Conservation (phyloP, 1,284 basidiomycete genomes). For the Puccinia hordei region DNA sequence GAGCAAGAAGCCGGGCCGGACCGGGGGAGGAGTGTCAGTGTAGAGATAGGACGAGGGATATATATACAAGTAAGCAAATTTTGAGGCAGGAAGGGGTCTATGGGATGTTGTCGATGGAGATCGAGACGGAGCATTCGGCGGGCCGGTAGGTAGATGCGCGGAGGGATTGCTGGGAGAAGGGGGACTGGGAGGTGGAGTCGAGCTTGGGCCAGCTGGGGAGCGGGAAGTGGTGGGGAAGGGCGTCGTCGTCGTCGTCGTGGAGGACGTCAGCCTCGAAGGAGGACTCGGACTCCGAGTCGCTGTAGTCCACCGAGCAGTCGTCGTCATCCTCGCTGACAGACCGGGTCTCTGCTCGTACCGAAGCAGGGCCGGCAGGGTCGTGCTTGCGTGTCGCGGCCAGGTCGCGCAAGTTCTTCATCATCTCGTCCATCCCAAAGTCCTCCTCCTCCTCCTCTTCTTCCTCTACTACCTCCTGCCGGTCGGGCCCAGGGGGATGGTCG, state of each 20-base stretch:
- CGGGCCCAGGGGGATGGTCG: too few species aligned
- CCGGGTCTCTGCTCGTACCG: not conserved
- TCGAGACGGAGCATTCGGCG: constrained; percentile 24
- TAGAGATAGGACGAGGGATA: not conserved
- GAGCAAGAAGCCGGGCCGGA: constrained; percentile 7
- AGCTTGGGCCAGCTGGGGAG: constrained; percentile 38
- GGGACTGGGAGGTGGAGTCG: constrained; percentile 36
- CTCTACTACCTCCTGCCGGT: too few species aligned
- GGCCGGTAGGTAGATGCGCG: not conserved
- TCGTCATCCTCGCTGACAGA: not conserved
- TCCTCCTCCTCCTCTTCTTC: not conserved
- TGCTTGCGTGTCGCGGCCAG: not conserved
- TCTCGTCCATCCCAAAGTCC: not conserved
- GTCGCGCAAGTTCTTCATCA: not conserved
- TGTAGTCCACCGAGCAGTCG: not conserved
- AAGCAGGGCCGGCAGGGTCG: not conserved
- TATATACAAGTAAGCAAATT: not conserved
- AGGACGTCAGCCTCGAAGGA: constrained; percentile 19
- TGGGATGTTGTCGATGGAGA: not conserved
- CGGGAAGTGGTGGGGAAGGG: not conserved
- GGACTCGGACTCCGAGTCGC: constrained; percentile 17
- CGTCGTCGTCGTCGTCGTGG: constrained; percentile 10
- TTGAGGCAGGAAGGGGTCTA: not conserved
- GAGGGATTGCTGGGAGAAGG: constrained; percentile 11
- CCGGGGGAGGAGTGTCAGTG: not conserved